Base-by-base conservation (phyloP, 257 asterid species). In the Eustoma russellianum region DNA sequence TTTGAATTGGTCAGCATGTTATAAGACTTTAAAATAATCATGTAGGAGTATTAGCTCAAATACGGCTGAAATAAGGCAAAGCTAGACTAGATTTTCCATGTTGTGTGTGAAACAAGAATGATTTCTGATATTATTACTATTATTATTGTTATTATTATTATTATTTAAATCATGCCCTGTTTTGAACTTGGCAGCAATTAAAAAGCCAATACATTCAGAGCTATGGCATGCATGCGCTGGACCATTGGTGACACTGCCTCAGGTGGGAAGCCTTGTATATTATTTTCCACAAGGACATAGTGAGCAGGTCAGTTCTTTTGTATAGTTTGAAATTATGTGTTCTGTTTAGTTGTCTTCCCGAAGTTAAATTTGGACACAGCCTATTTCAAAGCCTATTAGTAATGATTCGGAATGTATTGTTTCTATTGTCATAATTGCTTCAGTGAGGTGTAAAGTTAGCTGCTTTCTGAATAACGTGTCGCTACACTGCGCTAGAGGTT, bases 221-320 rank as follows among this genome's bases (percentile, higher is more conserved):
- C 57, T 86, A 19, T 86, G 95, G 95, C 95, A 86, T 58, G 94
- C 95, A 7, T 86, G 95, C 58, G 95, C 92, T 66, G 95, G 95
- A 18, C 95, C 95, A 50, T 67, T 86, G 67, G 95, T 81, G 33
- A 79, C 76, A 30, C 70, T 83, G 78, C 95, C 95, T 73, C 95
- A 81, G 57, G 79, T 86, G 62, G 95, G 95, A 66, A 81, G 94
- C 71, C 94, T 86, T 44, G 94, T 86, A 41, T 86, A 78, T 52
- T 86, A 86, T 77, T 83, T 81, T 58, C 94, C 95, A 53, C 95
- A 86, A 50, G 95, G 95, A 8, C 95, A 86, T 51, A 86, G 95
- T 63, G 95, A 86, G 65, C 95, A 86, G 88, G 95, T 79, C 30
- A 46, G 71, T 60, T 17, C 67, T 56, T 47, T 46, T 28, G 12